A percentile compares a stretch with the other conserved stretches of the same genome.
Evolutionary conservation across 1,284 basidiomycete genomes (phyloP).

Genomic region (Leccinum subrobustum): DNA sequence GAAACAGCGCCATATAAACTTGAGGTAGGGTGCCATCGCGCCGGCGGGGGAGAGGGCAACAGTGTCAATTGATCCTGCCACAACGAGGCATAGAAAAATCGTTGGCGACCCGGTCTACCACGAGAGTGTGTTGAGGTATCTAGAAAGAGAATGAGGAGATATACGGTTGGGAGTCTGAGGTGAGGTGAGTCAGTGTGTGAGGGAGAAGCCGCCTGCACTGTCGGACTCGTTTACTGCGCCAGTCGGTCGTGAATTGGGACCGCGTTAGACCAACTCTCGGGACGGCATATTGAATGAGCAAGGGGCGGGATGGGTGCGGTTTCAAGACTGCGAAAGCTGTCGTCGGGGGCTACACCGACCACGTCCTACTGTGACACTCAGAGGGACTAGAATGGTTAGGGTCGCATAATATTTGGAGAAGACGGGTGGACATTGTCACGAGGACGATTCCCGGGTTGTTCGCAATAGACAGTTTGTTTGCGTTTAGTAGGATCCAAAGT

Average conservation of each 20-base stretch:
- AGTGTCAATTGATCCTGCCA: constrained; percentile 23
- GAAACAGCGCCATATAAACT: constrained; percentile 50
- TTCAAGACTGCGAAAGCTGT: too few relatives aligned
- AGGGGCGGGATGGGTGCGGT: not conserved
- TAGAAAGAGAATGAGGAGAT: not conserved
- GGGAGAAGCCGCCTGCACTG: not conserved
- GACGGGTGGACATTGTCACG: too few relatives aligned
- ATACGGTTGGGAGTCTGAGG: not conserved
- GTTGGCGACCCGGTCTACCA: constrained; percentile 22
- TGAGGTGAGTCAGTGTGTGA: not conserved
- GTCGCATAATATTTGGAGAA: too few relatives aligned
- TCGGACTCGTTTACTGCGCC: not conserved
- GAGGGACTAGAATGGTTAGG: too few relatives aligned
- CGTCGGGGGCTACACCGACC: too few relatives aligned
- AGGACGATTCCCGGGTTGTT: too few relatives aligned
- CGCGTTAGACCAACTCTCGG: not conserved
- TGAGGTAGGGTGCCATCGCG: constrained; percentile 39
- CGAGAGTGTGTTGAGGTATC: constrained; percentile 20
- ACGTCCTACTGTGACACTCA: too few relatives aligned
- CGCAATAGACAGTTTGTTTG: not conserved
- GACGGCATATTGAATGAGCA: not conserved
- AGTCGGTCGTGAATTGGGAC: not conserved
- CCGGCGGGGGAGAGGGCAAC: constrained; percentile 20
- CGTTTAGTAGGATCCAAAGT: not conserved
- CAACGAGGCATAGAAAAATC: constrained; percentile 25